Conservation (phyloP, 2,329 filamentous ascomycete species). For the Amesomyces nigricolor region DNA sequence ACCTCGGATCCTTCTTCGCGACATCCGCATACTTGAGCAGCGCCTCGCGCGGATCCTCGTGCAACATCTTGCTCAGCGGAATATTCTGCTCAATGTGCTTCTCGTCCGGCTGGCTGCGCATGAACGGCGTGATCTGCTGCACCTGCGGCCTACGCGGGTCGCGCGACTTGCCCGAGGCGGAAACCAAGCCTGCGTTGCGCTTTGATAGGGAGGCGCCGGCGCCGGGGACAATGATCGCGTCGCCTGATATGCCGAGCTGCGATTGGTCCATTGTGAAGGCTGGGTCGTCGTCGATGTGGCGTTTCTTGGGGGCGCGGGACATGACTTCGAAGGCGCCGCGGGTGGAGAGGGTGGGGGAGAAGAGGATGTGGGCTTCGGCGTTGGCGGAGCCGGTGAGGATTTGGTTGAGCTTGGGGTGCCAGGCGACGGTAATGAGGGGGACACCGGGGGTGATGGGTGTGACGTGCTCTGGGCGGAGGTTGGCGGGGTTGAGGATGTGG, state of each 20-base stretch:
- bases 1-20: constrained; percentile 86
- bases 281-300: constrained; percentile 91
- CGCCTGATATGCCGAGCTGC: constrained; percentile 69
- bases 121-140: constrained; percentile 80
- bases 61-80: constrained; percentile 83
- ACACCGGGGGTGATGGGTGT: constrained; percentile 84
- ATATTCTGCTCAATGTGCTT: constrained; percentile 84
- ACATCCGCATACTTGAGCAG: constrained; percentile 92
- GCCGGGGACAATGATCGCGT: constrained; percentile 69
- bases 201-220: constrained; percentile 37
- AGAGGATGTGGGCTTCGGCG: constrained; percentile 82
- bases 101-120: constrained; percentile 83
- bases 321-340: constrained; percentile 84
- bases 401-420: constrained; percentile 94
- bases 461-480: constrained; percentile 74
- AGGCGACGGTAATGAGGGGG: constrained; percentile 76
- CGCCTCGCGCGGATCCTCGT: constrained; percentile 93
- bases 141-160: constrained; percentile 84
- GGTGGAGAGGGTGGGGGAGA: constrained; percentile 75
- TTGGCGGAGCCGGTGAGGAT: constrained; percentile 93
- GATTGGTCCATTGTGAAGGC: constrained; percentile 78
- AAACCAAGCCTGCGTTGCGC: constrained; percentile 56
- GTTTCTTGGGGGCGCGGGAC: constrained; percentile 87
- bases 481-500: constrained; percentile 90
- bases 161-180: constrained; percentile 66